Percentiles rank a stretch among this genome's conserved stretches.
These are phyloP conservation scores for Ascomycota sp. DNA, from an alignment of 2,329 filamentous ascomycete species.

Conservation along the genomic window DNA sequence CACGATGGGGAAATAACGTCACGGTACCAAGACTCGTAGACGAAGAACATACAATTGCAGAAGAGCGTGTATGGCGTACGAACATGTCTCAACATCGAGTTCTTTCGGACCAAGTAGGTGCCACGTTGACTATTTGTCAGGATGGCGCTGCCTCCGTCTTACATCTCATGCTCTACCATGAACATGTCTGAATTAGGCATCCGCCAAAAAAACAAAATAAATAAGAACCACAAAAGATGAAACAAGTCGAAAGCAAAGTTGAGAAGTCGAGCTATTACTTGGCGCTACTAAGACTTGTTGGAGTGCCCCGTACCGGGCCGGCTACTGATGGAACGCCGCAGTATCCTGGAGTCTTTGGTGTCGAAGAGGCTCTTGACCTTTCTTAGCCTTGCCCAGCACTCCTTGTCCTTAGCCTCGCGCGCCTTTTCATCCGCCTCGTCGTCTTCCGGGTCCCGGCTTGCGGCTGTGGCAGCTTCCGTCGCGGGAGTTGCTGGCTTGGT, in stretches of 20 bases:
- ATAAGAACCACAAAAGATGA: neutral
- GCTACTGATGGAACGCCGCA: constrained; percentile 17
- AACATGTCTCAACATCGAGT: too few relatives aligned
- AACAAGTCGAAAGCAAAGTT: constrained; percentile 2
- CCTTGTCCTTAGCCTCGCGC: constrained; percentile 42
- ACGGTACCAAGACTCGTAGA: too few relatives aligned
- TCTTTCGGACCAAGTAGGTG: too few relatives aligned
- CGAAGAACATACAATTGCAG: too few relatives aligned
- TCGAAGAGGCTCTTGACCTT: constrained; percentile 54
- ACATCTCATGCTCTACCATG: too few relatives aligned
- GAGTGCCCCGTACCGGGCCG: constrained; percentile 21
- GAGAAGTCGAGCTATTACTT: too few relatives aligned
- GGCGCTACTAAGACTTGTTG: too few relatives aligned
- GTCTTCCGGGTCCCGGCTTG: constrained; percentile 2
- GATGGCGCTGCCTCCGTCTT: too few relatives aligned
- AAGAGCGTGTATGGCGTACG: too few relatives aligned
- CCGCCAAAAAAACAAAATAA: neutral
- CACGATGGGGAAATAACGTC: too few relatives aligned
- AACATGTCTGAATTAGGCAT: neutral
- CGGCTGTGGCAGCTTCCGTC: constrained; percentile 1
- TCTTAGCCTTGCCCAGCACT: constrained; percentile 51
- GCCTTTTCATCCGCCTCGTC: constrained; percentile 20
- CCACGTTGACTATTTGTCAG: too few relatives aligned
- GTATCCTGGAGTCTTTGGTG: constrained; percentile 37
- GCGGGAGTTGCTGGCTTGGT: too few relatives aligned